phyloP scores from a whole-genome alignment of 2,329 filamentous ascomycete genomes.

The Colletotrichum karsti region DNA sequence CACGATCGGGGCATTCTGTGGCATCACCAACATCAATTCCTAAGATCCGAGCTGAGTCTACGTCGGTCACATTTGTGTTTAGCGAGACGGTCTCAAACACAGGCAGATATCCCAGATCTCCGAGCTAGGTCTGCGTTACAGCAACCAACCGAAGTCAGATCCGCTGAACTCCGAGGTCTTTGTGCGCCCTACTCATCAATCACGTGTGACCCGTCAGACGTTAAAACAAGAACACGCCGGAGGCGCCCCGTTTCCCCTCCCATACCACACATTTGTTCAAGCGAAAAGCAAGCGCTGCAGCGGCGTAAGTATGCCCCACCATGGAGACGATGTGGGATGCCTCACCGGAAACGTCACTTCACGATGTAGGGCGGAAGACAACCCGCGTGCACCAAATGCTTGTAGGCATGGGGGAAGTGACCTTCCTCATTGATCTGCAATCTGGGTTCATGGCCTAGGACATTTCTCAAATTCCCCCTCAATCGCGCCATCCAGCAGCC shows the following conservation, averaged over 20 bases:
- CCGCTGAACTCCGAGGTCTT: neutral
- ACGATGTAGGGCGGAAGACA: neutral
- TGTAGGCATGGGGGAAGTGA: neutral
- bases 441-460: neutral
- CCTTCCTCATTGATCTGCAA: accelerated
- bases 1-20: neutral
- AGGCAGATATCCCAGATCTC: neutral
- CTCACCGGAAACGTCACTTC: neutral
- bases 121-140: neutral
- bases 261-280: neutral
- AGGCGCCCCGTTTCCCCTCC: neutral
- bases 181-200: neutral
- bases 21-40: neutral
- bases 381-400: neutral
- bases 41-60: neutral
- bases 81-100: neutral
- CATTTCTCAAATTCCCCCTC: neutral
- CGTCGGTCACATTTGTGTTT: neutral
- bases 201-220: neutral
- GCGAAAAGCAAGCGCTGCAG: neutral
- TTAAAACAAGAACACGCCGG: neutral
- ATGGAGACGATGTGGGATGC: neutral
- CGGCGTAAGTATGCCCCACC: neutral
- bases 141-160: neutral
- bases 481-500: neutral